Base-by-base conservation (phyloP, 2,329 filamentous ascomycete species). In the Davidsoniella eucalypti region DNA sequence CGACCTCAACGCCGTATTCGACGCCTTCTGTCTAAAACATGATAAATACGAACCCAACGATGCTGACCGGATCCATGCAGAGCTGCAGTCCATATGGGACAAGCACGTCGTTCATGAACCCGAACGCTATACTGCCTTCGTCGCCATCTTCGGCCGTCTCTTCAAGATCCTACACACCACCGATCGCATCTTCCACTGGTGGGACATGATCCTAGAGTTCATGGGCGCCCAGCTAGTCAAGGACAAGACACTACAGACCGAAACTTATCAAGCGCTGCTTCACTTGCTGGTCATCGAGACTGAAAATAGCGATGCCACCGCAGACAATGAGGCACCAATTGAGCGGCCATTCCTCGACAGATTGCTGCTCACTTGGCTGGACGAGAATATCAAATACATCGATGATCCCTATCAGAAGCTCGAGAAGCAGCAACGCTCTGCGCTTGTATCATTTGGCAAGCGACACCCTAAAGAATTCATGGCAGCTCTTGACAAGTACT, bases 41-140 rank as follows among this genome's bases (percentile, higher is more conserved):
- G 67, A 75, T 51, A 73, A 75, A 56, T 73, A 76, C 55, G 84
- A 88, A 58, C 82, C 86, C 47, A 65, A 71, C 51, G 71, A 78
- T 39, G 72, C 78, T n/a, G 81, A 85, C 56, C 77, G 80, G 52
- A 69, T 87, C 47, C 78, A 87, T 54, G 82, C 87, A 39, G 84
- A 87, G 57, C 70, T 92, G 6, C 66, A 81, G 39, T 64, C 69
- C 21, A 71, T 85, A 49, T 87, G 81, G 65, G 70, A 80, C 52
- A 78, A 74, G 58, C 69, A 76, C 55, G 75, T 88, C 53, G 69
- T 69, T 21, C 71, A 72, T 33, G 68, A 69, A 21, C 66, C 74
- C 2, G 62, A 71, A 47, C 75, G 76, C 56, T 73, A 76, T 60
- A 76, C 75, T 7, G 66, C 77, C n/a, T 92, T 88, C 63, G 69